A percentile compares a stretch with the other conserved stretches of the same genome.
phyloP scores from a whole-genome alignment of 306 rosid genomes.

The Cotoneaster glaucophyllus region DNA sequence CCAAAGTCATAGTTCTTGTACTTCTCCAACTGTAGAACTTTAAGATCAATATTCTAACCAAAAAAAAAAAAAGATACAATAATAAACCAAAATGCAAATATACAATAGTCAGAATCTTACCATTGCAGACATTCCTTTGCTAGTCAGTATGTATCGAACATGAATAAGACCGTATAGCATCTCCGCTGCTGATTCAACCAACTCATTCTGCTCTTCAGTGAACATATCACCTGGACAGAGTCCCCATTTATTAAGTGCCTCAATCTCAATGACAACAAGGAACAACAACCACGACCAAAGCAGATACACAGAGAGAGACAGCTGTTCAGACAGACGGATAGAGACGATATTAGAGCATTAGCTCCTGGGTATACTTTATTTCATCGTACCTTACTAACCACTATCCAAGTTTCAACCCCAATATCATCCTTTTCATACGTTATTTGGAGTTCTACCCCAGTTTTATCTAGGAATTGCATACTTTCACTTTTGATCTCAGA shows the following conservation, averaged over 20 bases:
- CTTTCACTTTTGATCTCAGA: background rate
- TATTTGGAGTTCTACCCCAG: background rate
- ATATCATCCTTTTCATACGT: background rate
- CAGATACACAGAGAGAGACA: background rate
- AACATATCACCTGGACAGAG: slow-evolving; percentile 69
- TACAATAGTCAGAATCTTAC: slow-evolving; percentile 29
- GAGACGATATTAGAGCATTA: background rate
- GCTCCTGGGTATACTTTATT: background rate
- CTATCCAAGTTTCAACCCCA: background rate
- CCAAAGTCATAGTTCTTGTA: slow-evolving; percentile 94
- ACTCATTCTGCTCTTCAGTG: slow-evolving; percentile 95
- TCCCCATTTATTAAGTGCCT: slow-evolving; percentile 16
- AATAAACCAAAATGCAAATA: background rate
- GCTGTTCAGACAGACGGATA: background rate
- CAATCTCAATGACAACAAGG: background rate
- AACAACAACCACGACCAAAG: background rate
- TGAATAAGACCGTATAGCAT: slow-evolving; percentile 98
- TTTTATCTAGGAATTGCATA: background rate
- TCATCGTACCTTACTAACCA: background rate
- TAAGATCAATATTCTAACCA: background rate
- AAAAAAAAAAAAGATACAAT: background rate
- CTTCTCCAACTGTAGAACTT: slow-evolving; percentile 67
- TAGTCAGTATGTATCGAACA: slow-evolving; percentile 82
- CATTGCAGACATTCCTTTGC: slow-evolving; percentile 96
- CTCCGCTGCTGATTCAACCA: slow-evolving; percentile 95